These are phyloP conservation scores for Royoungia palumana DNA, from an alignment of 768 basidiomycete genomes.

Conservation along the genomic window DNA sequence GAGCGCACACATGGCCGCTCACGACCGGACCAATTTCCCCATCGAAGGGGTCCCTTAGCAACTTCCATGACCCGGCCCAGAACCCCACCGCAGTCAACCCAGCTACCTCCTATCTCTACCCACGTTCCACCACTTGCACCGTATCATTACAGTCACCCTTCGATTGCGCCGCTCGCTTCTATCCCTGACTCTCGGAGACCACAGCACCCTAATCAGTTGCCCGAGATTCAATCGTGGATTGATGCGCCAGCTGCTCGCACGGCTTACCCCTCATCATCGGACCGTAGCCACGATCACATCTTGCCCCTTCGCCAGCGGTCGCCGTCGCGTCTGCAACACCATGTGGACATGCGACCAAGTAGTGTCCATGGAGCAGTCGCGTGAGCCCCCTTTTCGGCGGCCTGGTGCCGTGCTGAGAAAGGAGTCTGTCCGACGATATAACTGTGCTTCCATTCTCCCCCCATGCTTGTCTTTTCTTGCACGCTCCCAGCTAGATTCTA, in stretches of 20 bases:
- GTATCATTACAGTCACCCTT: slow-evolving; percentile 51
- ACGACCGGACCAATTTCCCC: slow-evolving; percentile 77
- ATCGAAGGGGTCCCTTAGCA: slow-evolving; percentile 70
- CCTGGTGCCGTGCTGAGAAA: slow-evolving; percentile 18
- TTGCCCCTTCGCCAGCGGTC: slow-evolving; percentile 33
- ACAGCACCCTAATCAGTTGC: slow-evolving; percentile 38
- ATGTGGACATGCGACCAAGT: slow-evolving; percentile 31
- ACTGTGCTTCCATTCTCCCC: slow-evolving; percentile 9
- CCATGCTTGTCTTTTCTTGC: slow-evolving; percentile 20
- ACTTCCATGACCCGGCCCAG: slow-evolving; percentile 44
- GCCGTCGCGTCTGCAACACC: slow-evolving; percentile 32
- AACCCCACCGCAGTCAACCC: slow-evolving; percentile 45
- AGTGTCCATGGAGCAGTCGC: slow-evolving; percentile 31
- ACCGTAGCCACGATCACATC: slow-evolving; percentile 30
- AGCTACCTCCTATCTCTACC: slow-evolving; percentile 45
- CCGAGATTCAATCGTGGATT: slow-evolving; percentile 49
- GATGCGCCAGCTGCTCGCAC: slow-evolving; percentile 31
- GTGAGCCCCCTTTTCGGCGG: slow-evolving; percentile 15
- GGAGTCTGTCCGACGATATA: neutral
- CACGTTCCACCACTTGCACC: slow-evolving; percentile 40
- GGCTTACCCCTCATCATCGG: slow-evolving; percentile 27
- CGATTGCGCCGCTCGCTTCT: slow-evolving; percentile 44
- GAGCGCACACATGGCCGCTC: slow-evolving; percentile 79
- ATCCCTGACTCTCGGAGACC: slow-evolving; percentile 35
- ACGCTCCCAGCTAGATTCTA: slow-evolving; percentile 17